A percentile compares a stretch with the other conserved stretches of the same genome.
Conservation (phyloP, 495 filamentous ascomycete genomes). For the Pyronema domesticum region DNA sequence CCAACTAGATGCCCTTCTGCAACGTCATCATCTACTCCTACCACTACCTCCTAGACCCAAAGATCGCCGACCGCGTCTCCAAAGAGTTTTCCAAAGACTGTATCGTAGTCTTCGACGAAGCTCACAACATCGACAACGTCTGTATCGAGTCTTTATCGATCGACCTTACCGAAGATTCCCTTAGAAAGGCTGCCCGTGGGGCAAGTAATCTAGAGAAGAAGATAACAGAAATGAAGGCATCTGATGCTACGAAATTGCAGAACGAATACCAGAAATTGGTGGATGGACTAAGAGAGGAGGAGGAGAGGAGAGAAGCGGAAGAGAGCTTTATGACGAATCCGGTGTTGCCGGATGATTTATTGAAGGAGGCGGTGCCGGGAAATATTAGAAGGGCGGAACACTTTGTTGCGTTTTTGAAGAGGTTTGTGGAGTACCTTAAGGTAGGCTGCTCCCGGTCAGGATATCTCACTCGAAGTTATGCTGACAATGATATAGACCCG, state of each 20-base stretch:
- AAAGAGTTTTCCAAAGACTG: constrained; percentile 94
- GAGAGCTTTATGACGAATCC: constrained; percentile 96
- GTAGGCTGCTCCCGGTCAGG: constrained; percentile 16
- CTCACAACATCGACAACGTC: constrained; percentile 99
- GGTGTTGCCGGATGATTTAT: constrained; percentile 58
- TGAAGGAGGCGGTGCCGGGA: constrained; percentile 87
- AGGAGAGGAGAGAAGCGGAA: constrained; percentile 64
- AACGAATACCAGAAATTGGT: constrained; percentile 93
- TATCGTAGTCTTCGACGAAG: constrained; percentile 97
- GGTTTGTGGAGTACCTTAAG: constrained; percentile 96
- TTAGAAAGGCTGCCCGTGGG: constrained; percentile 73
- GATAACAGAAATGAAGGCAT: constrained; percentile 80
- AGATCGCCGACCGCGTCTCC: constrained; percentile 93
- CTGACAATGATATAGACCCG: constrained; percentile 39
- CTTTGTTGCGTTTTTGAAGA: constrained; percentile 83
- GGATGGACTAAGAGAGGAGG: constrained; percentile 71
- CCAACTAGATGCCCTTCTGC: constrained; percentile 73
- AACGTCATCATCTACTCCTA: constrained; percentile 99
- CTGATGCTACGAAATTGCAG: constrained; percentile 80
- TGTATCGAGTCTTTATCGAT: constrained; percentile 97
- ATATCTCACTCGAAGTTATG: neutral
- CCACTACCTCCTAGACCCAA: constrained; percentile 93
- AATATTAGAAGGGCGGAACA: constrained; percentile 95
- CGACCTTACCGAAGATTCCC: constrained; percentile 83
- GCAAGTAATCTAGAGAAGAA: constrained; percentile 77